A percentile compares a stretch with the other conserved stretches of the same genome.
phyloP scores from a whole-genome alignment of 331 rosid genomes.

The Quercus lobata region DNA sequence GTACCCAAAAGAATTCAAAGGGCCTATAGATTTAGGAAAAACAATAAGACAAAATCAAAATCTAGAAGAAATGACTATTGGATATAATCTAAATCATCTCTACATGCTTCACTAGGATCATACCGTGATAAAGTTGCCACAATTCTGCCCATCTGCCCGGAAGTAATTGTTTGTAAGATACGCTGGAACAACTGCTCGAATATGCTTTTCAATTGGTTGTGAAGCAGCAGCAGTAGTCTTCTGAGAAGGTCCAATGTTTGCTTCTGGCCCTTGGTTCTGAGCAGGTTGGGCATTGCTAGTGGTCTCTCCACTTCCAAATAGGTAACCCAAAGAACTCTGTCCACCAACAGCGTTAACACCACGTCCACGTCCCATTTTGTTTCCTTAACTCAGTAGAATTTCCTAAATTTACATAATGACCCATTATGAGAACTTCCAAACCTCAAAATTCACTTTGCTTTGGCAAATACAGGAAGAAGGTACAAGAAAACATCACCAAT shows the following conservation, averaged over 20 bases:
- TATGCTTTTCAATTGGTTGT: constrained; percentile 15
- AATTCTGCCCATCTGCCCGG: constrained; percentile 49
- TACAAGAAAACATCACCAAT: background rate
- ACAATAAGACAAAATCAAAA: background rate
- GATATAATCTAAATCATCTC: background rate
- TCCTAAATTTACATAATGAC: constrained; percentile 16
- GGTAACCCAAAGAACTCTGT: constrained; percentile 76
- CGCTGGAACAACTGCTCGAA: constrained; percentile 36
- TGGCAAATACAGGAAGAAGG: background rate
- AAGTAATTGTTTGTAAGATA: constrained; percentile 37
- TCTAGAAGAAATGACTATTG: background rate
- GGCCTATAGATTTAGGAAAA: background rate
- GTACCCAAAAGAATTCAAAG: background rate
- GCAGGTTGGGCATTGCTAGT: constrained; percentile 17
- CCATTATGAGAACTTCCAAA: background rate
- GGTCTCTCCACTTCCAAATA: constrained; percentile 65
- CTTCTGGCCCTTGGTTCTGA: constrained; percentile 5
- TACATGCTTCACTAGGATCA: background rate
- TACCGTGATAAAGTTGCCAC: constrained; percentile 59
- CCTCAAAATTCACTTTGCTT: background rate
- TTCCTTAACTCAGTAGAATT: background rate
- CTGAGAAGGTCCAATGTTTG: background rate
- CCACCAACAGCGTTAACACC: constrained; percentile 83
- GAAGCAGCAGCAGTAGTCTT: background rate
- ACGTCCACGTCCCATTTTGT: constrained; percentile 76